Conservation (phyloP, 306 rosid species). For the Biancaea sappan region DNA sequence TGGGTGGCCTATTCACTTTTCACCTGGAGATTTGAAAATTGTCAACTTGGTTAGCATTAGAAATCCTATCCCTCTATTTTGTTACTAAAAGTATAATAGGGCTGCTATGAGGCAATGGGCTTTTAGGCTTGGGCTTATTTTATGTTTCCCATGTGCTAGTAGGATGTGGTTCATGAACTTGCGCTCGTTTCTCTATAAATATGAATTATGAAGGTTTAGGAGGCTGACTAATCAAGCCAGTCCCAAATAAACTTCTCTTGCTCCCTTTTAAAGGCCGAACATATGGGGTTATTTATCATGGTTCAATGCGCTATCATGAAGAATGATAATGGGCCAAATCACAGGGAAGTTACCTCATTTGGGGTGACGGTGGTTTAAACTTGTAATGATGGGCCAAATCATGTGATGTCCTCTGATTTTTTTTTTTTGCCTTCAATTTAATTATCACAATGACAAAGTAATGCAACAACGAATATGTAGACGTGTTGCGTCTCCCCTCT, state of each 20-base stretch:
- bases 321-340: not conserved
- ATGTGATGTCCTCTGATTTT: too few relatives aligned
- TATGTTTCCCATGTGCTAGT: not conserved
- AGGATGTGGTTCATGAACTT: too few relatives aligned
- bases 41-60: not conserved
- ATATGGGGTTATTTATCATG: too few relatives aligned
- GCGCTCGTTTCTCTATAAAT: too few relatives aligned
- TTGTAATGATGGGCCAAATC: too few relatives aligned
- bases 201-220: not conserved
- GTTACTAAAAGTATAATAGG: not conserved
- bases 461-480: not conserved
- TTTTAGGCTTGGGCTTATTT: not conserved
- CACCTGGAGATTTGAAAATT: too few relatives aligned
- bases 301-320: too few relatives aligned
- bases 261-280: not conserved
- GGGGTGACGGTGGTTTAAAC: not conserved
- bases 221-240: not conserved
- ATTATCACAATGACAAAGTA: too few relatives aligned
- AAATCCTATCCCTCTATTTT: not conserved
- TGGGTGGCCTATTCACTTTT: not conserved
- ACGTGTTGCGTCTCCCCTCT: too few relatives aligned
- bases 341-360: not conserved
- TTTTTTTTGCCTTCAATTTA: too few relatives aligned
- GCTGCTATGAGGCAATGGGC: not conserved
- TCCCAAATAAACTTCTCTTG: not conserved